Evolutionary conservation across 495 filamentous ascomycete species (phyloP), one percentile per base, ranked within the genome.

Genomic region (Sporormia fimetaria): DNA sequence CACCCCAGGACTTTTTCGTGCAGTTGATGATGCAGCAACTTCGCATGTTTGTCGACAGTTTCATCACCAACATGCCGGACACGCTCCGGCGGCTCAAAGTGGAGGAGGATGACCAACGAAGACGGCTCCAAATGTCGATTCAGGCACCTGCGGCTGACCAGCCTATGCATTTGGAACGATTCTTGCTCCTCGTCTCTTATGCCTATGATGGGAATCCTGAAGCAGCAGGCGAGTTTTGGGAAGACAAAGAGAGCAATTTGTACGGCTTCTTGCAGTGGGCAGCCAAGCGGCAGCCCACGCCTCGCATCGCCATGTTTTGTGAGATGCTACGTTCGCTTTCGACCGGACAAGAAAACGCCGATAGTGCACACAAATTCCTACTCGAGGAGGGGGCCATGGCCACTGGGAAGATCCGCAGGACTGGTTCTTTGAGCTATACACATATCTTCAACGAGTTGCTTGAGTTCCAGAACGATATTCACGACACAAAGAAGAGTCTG

Each of bases 201-300:
- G 75, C 82, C n/a, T 96, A 84, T 56, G 80, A 94, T 48, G 74
- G 76, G 24, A 76, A 83, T 12, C 73, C 76, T 23, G 84, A 93
- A 25, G 78, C 83, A 10, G 82, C 87, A 16, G 75, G 86, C 55
- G 75, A 74, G 28, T 94, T 96, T 45, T 96, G 88, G 88, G 69
- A 68, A 31, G 87, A 92, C 46, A 70, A 76, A 2, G 92, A 96
- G 47, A 80, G 83, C 50, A 93, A 94, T 49, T 64, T 96, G 28
- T 79, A 81, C 47, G 90, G 90, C 4, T 99, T 99, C 55, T 67
- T 99, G 45, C 80, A 87, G 40, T 99, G 92, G 92, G 84, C 88
- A 18, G 93, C 92, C 2, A 78, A 78, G 46, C 71, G 87, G 48
- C 85, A 88, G 48, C 90, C 90, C 6, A 93, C 92, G 4, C 90